phyloP scores from a whole-genome alignment of 306 rosid species.

The Prosopis cineraria region DNA sequence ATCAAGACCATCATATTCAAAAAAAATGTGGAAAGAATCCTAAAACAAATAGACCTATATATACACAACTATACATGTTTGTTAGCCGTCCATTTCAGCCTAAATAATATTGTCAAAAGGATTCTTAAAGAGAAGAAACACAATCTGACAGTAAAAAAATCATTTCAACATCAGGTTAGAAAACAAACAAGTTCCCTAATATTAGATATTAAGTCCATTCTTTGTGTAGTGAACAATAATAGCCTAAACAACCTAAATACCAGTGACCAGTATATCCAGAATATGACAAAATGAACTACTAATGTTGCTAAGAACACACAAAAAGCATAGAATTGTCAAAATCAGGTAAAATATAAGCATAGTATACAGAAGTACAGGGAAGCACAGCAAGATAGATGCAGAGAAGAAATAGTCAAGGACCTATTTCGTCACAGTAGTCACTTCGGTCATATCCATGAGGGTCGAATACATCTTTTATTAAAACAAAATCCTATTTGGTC shows the following conservation, averaged over 20 bases:
- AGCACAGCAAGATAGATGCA: neutral
- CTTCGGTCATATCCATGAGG: conserved; percentile 90
- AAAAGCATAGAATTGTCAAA: conserved; percentile 1
- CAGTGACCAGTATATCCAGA: conserved; percentile 28
- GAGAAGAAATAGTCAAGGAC: conserved; percentile 46
- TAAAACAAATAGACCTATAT: neutral
- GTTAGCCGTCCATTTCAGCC: neutral
- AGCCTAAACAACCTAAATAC: conserved; percentile 11
- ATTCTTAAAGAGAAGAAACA: neutral
- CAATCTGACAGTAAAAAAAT: conserved; percentile 1
- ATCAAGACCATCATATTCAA: conserved; percentile 19
- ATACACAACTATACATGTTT: neutral
- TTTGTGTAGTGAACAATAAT: conserved; percentile 11
- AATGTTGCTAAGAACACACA: conserved; percentile 12
- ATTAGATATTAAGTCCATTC: neutral
- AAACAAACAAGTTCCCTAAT: neutral
- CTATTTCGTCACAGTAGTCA: conserved; percentile 83
- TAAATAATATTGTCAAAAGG: neutral
- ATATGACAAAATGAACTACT: neutral
- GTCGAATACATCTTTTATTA: conserved; percentile 89
- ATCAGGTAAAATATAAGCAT: conserved; percentile 1
- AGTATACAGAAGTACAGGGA: conserved; percentile 13
- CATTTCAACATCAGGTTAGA: conserved; percentile 8
- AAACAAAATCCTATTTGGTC: conserved; percentile 96
- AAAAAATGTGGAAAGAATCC: neutral